Conservation (phyloP, 2,329 filamentous ascomycete species). For the Lomentospora prolificans region DNA sequence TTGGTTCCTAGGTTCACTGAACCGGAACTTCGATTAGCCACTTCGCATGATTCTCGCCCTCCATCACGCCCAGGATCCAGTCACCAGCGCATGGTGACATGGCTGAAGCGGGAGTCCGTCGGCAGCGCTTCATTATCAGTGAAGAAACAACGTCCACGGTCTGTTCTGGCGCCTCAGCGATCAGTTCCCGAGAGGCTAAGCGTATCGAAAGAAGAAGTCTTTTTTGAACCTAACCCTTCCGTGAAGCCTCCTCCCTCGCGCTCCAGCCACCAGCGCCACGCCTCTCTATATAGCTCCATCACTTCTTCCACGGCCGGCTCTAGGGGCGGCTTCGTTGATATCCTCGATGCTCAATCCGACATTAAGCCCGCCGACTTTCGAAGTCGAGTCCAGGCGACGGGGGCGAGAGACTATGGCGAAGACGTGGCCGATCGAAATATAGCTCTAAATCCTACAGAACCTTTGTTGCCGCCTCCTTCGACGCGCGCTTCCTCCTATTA, state of each 20-base stretch:
- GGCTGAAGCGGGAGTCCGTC: background rate
- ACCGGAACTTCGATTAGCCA: background rate
- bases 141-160: background rate
- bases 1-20: background rate
- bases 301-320: background rate
- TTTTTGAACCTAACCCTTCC: conserved; percentile 11
- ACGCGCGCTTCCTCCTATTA: background rate
- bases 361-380: conserved; percentile 39
- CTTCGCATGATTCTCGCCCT: background rate
- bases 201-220: background rate
- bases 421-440: conserved; percentile 56
- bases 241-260: conserved; percentile 10
- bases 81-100: background rate
- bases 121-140: background rate
- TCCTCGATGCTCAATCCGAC: conserved; percentile 48
- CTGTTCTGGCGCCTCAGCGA: background rate
- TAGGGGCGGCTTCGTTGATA: conserved; percentile 29
- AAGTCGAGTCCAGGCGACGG: conserved; percentile 37
- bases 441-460: conserved; percentile 19
- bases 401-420: conserved; percentile 48
- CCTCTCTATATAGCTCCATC: conserved; percentile 9
- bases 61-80: background rate
- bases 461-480: background rate
- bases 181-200: background rate
- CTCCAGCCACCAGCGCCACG: conserved; percentile 8